Conservation (phyloP, 192 early-diverging fungal species). For the Podila epigama region DNA sequence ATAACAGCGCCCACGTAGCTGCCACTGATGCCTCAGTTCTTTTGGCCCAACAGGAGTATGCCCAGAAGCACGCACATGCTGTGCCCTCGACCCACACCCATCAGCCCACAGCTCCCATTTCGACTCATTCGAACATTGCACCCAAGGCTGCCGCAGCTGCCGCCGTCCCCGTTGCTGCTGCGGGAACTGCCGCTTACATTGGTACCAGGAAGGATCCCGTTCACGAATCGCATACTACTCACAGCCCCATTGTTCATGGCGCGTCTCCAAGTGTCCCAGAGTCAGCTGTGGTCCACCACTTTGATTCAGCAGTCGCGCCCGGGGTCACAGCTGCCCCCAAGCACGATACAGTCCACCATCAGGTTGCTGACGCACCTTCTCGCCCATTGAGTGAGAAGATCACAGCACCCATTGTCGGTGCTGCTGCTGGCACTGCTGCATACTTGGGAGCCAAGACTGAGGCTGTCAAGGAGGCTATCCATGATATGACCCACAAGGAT, state of each 20-base stretch:
- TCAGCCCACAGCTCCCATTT: neutral
- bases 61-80: neutral
- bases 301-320: too few species aligned
- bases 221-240: neutral
- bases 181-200: neutral
- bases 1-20: conserved; percentile 7
- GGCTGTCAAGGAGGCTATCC: neutral
- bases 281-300: neutral
- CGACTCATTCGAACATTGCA: neutral
- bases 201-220: neutral
- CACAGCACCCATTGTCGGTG: neutral
- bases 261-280: too few species aligned
- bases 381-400: neutral
- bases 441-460: neutral
- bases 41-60: conserved; percentile 13
- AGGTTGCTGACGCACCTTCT: too few species aligned
- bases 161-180: neutral
- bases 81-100: neutral
- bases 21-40: neutral
- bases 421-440: neutral
- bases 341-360: too few species aligned
- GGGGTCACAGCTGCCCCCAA: too few species aligned
- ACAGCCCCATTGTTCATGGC: too few species aligned
- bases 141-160: neutral
- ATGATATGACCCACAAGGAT: neutral